Evolutionary conservation across 2,329 filamentous ascomycete species (phyloP).

Genomic region (Apiospora arundinis): DNA sequence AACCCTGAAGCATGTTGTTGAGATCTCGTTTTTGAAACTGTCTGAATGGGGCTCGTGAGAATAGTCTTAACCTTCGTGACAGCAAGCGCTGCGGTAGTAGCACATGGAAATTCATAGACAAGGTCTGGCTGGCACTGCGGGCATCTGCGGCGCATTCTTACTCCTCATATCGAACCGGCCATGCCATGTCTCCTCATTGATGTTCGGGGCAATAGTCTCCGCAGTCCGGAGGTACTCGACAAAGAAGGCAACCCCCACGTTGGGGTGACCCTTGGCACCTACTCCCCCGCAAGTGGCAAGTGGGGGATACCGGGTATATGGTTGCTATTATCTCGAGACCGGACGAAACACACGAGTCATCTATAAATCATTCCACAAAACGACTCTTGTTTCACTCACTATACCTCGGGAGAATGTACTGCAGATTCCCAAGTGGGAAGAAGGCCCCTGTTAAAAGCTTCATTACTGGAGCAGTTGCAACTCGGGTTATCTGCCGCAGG

Average conservation of each 20-base stretch:
- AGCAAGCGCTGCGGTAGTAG: constrained; percentile 3
- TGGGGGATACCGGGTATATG: neutral
- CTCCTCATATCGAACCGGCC: neutral
- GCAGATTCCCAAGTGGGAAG: neutral
- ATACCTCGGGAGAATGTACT: neutral
- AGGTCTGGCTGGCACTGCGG: neutral
- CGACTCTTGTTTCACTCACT: neutral
- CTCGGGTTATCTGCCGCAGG: neutral
- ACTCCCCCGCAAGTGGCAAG: neutral
- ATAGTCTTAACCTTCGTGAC: neutral
- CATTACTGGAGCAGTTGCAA: neutral
- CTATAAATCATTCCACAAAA: neutral
- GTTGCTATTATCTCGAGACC: neutral
- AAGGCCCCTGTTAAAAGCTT: neutral
- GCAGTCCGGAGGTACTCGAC: neutral
- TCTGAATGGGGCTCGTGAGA: neutral
- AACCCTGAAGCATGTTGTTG: constrained; percentile 35
- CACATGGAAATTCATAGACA: neutral
- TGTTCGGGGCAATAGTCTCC: constrained; percentile 6
- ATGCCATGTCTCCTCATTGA: constrained; percentile 4
- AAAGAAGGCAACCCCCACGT: constrained; percentile 3
- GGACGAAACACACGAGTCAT: constrained; percentile 10
- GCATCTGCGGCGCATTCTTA: neutral
- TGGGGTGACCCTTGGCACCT: neutral
- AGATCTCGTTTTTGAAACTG: neutral